Evolutionary conservation across 768 basidiomycete species (phyloP).

Genomic region (Serendipita sp.): DNA sequence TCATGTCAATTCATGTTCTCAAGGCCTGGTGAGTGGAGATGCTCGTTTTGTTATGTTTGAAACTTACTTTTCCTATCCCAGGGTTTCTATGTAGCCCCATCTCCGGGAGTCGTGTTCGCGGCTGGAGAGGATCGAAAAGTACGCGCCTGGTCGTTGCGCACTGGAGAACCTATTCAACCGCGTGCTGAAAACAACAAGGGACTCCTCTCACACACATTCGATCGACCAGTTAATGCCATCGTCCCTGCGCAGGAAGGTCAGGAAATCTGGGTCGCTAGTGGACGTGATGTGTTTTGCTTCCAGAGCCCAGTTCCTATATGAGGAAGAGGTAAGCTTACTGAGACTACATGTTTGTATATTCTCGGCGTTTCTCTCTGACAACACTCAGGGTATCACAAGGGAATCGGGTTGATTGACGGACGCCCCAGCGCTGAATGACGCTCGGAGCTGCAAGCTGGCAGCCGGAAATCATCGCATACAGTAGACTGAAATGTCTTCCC

Average conservation of each 20-base stretch:
- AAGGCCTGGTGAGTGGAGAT: background rate
- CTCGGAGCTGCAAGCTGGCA: too few relatives aligned
- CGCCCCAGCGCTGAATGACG: too few relatives aligned
- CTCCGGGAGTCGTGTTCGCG: background rate
- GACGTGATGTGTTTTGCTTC: background rate
- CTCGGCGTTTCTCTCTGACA: too few relatives aligned
- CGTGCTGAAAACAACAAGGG: too few relatives aligned
- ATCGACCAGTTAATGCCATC: background rate
- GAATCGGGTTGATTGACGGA: too few relatives aligned
- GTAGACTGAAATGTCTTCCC: too few relatives aligned
- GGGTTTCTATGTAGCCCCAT: constrained; percentile 1
- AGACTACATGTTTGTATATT: too few relatives aligned
- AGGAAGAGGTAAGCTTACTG: too few relatives aligned
- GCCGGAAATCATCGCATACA: too few relatives aligned
- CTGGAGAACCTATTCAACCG: background rate
- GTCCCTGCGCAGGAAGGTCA: background rate
- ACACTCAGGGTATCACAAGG: too few relatives aligned
- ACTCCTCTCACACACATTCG: background rate
- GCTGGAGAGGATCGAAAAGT: background rate
- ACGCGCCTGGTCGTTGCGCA: background rate
- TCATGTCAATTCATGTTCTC: background rate
- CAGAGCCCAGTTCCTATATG: background rate
- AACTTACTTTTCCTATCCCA: background rate
- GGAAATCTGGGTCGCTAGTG: constrained; percentile 4
- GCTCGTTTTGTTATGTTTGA: background rate